These are phyloP conservation scores for Thermoascus crustaceus DNA, from an alignment of 2,329 filamentous ascomycete genomes.

Conservation along the genomic window DNA sequence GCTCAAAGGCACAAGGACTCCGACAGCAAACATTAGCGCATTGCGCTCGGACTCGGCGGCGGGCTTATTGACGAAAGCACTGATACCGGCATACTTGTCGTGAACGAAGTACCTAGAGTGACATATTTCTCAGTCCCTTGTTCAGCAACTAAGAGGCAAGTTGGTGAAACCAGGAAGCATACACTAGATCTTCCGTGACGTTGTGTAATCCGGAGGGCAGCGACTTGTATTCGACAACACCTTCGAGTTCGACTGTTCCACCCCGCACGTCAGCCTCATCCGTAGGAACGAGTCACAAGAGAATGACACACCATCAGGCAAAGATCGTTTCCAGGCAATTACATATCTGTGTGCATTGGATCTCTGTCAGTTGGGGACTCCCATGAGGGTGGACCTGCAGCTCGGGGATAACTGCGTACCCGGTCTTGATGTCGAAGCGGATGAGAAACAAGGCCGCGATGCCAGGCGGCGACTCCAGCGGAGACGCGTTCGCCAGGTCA, in stretches of 20 bases:
- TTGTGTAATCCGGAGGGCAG: conserved; percentile 88
- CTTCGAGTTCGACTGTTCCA: conserved; percentile 57
- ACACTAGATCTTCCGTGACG: conserved; percentile 72
- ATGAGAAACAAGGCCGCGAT: conserved; percentile 80
- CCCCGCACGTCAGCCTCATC: conserved; percentile 12
- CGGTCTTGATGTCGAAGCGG: conserved; percentile 84
- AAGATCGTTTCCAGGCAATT: conserved; percentile 75
- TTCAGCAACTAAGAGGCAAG: background rate
- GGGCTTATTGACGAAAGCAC: conserved; percentile 79
- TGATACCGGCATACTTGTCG: conserved; percentile 73
- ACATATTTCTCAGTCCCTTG: conserved; percentile 3
- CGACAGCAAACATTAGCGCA: conserved; percentile 88
- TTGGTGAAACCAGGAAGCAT: conserved; percentile 12
- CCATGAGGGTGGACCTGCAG: too few relatives aligned
- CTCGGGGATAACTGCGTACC: conserved; percentile 45
- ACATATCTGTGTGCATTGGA: conserved; percentile 51
- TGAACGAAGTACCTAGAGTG: conserved; percentile 83
- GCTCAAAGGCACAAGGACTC: conserved; percentile 76
- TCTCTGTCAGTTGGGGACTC: conserved; percentile 1
- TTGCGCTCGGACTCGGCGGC: conserved; percentile 73
- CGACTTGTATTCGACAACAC: conserved; percentile 91
- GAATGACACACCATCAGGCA: conserved; percentile 51
- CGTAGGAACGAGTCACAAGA: conserved; percentile 3
- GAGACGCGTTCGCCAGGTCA: conserved; percentile 24
- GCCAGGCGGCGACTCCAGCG: conserved; percentile 33